phyloP scores from a whole-genome alignment of 129 eudicot genomes.

The Flaveria sonorensis region DNA sequence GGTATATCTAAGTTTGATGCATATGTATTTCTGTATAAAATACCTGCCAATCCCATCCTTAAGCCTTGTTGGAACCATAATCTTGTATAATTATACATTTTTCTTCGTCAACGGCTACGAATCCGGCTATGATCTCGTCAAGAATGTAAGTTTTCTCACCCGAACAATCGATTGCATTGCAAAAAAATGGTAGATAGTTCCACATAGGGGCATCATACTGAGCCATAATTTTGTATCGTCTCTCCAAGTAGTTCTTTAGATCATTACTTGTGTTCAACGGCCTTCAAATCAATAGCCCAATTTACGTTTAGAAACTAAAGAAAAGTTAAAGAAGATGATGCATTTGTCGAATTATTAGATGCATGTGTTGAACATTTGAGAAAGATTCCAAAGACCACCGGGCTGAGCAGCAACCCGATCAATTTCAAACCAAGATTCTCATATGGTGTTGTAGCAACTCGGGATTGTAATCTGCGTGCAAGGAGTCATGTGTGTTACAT shows the following conservation, averaged over 20 bases:
- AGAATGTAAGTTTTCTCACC: conserved; percentile 25
- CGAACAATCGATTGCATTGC: conserved; percentile 41
- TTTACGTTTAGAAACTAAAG: not conserved
- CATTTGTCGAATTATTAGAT: conserved; percentile 1
- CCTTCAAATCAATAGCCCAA: conserved; percentile 9
- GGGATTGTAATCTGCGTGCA: conserved; percentile 33
- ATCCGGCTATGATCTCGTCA: conserved; percentile 34
- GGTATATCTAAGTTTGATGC: too few species aligned
- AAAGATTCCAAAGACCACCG: conserved; percentile 39
- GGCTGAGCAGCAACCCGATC: conserved; percentile 39
- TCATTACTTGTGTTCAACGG: conserved; percentile 33
- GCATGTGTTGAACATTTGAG: conserved; percentile 48
- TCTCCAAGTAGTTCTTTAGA: conserved; percentile 16
- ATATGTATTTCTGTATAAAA: not conserved
- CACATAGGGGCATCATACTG: conserved; percentile 29
- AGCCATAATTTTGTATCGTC: not conserved
- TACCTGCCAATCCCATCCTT: conserved; percentile 56
- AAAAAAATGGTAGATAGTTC: conserved; percentile 4
- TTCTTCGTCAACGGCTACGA: not conserved
- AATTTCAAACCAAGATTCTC: conserved; percentile 51
- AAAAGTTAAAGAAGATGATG: not conserved
- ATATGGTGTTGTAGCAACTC: conserved; percentile 45
- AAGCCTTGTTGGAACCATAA: not conserved
- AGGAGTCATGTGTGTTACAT: not conserved
- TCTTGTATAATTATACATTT: not conserved